These are phyloP conservation scores for Teunomyces stri DNA, from an alignment of 805 yeast genomes.

Conservation along the genomic window DNA sequence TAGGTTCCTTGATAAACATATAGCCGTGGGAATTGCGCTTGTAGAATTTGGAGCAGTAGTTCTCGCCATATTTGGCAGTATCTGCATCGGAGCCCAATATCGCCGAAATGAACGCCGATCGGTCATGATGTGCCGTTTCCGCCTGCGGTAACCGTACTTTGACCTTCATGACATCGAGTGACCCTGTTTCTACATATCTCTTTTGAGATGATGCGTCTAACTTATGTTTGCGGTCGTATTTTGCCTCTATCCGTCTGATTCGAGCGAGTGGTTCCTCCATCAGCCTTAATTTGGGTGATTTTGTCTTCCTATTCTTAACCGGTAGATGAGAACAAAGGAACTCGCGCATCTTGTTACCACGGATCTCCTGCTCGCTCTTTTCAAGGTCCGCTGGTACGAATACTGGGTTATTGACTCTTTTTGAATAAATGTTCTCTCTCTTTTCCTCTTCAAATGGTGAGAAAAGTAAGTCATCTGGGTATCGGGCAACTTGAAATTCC, in stretches of 20 bases:
- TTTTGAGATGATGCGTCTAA: not conserved
- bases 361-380: not conserved
- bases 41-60: slow-evolving; percentile 31
- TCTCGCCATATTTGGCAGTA: slow-evolving; percentile 14
- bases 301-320: not conserved
- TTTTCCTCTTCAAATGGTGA: slow-evolving; percentile 1
- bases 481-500: not conserved
- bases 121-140: not conserved
- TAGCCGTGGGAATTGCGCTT: slow-evolving; percentile 31
- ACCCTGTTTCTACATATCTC: not conserved
- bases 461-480: not conserved
- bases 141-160: not conserved
- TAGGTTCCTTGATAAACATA: slow-evolving; percentile 35
- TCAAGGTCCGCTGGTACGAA: slow-evolving; percentile 13
- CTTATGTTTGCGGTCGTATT: not conserved
- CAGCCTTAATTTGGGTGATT: not conserved
- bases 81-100: not conserved
- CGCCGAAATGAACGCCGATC: not conserved
- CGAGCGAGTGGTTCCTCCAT: not conserved
- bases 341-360: not conserved
- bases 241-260: not conserved
- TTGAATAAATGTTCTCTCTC: slow-evolving; percentile 13
- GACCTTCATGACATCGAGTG: not conserved
- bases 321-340: not conserved
- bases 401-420: slow-evolving; percentile 15